Percentiles rank a stretch among this genome's conserved stretches.
Evolutionary conservation across 1,284 basidiomycete species (phyloP).

Genomic region (Pisolithus thermaeus): DNA sequence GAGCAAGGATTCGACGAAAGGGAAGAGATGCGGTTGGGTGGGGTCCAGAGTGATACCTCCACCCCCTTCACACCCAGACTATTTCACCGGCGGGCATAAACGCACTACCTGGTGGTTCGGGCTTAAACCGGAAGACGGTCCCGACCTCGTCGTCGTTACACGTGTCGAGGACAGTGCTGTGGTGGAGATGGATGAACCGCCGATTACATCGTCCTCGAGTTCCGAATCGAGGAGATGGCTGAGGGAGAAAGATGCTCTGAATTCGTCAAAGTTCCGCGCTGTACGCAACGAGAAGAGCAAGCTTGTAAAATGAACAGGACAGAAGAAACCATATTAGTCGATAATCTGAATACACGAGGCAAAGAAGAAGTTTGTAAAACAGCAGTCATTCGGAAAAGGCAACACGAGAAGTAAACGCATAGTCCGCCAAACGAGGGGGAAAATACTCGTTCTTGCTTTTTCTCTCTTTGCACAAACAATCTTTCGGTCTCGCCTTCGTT

Average conservation of each 20-base stretch:
- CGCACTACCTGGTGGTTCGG: not conserved
- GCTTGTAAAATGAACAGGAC: too few species aligned
- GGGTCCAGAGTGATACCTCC: constrained; percentile 36
- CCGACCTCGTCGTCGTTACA: not conserved
- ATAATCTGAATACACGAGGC: not conserved
- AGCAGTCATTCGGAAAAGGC: too few species aligned
- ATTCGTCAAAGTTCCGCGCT: not conserved
- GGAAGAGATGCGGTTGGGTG: constrained; percentile 60
- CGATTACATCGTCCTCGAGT: constrained; percentile 49
- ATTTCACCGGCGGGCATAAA: constrained; percentile 1
- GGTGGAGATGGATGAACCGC: constrained; percentile 6
- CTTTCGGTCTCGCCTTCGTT: constrained; percentile 54
- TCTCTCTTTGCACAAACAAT: constrained; percentile 60
- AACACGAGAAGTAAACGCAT: not conserved
- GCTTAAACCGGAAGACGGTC: not conserved
- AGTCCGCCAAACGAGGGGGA: not conserved
- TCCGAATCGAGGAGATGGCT: constrained; percentile 63
- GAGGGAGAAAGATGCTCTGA: constrained; percentile 53
- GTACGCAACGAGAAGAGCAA: too few species aligned
- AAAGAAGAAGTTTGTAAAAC: constrained; percentile 15
- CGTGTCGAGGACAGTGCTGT: constrained; percentile 3
- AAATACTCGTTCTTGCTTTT: constrained; percentile 54
- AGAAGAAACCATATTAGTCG: too few species aligned
- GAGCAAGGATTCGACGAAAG: constrained; percentile 31
- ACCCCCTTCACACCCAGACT: not conserved